These are phyloP conservation scores for Monosporascus sp. DNA, from an alignment of 2,329 filamentous ascomycete species.

Conservation along the genomic window DNA sequence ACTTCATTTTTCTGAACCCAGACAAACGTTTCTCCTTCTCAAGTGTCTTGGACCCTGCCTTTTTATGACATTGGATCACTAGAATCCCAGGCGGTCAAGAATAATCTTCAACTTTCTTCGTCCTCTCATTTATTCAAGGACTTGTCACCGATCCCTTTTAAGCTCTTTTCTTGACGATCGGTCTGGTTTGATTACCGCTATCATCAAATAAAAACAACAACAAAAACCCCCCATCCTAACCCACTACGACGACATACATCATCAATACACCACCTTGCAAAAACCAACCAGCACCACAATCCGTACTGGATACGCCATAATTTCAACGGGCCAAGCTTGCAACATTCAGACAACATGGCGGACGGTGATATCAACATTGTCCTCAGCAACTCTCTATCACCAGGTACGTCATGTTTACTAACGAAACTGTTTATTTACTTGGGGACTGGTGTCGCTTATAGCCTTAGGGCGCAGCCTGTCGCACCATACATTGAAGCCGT, in stretches of 20 bases:
- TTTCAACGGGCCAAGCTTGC: slow-evolving; percentile 6
- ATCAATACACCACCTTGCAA: background rate
- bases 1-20: slow-evolving; percentile 14
- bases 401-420: slow-evolving; percentile 58
- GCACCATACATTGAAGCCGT: slow-evolving; percentile 1
- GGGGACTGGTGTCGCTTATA: slow-evolving; percentile 5
- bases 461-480: background rate
- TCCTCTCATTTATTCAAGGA: background rate
- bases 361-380: slow-evolving; percentile 90
- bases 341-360: slow-evolving; percentile 50
- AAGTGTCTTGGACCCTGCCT: background rate
- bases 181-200: background rate
- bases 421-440: background rate
- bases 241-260: background rate
- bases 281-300: background rate
- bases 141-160: background rate
- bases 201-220: background rate
- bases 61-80: background rate
- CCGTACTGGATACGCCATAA: slow-evolving; percentile 8
- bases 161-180: background rate
- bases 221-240: background rate
- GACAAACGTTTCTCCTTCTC: slow-evolving; percentile 14
- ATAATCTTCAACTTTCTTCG: background rate
- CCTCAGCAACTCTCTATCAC: slow-evolving; percentile 91
- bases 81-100: background rate